Percentiles rank a stretch among this genome's conserved stretches.
phyloP scores from a whole-genome alignment of 352 stramenopile species.

The Phytophthora litchii region DNA sequence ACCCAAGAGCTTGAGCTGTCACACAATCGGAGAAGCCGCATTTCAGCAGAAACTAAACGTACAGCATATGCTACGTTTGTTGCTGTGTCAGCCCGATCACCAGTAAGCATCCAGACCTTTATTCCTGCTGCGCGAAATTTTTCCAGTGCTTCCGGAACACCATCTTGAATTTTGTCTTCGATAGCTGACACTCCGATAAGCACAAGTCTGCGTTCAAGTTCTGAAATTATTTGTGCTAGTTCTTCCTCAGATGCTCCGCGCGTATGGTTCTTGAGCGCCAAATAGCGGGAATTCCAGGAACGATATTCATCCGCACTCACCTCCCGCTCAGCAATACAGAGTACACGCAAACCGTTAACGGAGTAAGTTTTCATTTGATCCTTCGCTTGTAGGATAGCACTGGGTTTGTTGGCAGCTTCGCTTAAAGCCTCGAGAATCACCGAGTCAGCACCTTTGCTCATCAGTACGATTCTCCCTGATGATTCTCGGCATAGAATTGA shows the following conservation, averaged over 20 bases:
- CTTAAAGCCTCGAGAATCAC: conserved; percentile 71
- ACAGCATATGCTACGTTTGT: conserved; percentile 67
- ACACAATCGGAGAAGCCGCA: conserved; percentile 54
- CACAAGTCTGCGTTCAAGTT: conserved; percentile 54
- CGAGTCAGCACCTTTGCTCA: conserved; percentile 90
- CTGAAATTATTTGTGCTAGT: conserved; percentile 39
- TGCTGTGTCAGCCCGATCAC: conserved; percentile 66
- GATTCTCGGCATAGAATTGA: conserved; percentile 54
- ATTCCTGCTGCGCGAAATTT: conserved; percentile 68
- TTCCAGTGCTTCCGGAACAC: conserved; percentile 54
- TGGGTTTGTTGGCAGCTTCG: conserved; percentile 30
- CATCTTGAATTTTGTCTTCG: conserved; percentile 75
- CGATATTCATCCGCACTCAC: conserved; percentile 60
- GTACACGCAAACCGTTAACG: conserved; percentile 65
- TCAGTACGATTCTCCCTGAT: conserved; percentile 44
- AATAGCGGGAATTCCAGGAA: conserved; percentile 51
- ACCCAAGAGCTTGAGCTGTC: conserved; percentile 27
- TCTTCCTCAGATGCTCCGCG: conserved; percentile 36
- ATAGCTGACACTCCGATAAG: conserved; percentile 65
- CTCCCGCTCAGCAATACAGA: conserved; percentile 70
- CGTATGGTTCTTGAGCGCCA: conserved; percentile 25
- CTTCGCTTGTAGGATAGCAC: conserved; percentile 35
- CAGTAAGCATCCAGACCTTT: conserved; percentile 82
- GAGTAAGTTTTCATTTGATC: conserved; percentile 64
- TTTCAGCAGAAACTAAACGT: conserved; percentile 56